phyloP scores from a whole-genome alignment of 306 rosid genomes.

The Ormosia emarginata region DNA sequence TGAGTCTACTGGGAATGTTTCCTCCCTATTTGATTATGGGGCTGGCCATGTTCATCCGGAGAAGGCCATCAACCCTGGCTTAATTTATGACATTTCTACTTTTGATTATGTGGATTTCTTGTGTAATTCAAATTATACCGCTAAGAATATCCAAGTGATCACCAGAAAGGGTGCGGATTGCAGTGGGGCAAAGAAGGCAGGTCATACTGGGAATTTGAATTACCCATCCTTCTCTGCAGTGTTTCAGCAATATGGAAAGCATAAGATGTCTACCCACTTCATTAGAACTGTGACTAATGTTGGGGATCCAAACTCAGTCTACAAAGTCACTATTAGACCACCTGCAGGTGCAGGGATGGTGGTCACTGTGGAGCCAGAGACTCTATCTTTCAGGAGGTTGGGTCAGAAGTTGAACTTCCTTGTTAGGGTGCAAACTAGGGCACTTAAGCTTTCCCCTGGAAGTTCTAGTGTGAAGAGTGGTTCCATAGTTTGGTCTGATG shows the following conservation, averaged over 20 bases:
- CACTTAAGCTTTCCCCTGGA: constrained; percentile 68
- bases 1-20: constrained; percentile 74
- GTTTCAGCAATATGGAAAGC: constrained; percentile 79
- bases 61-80: constrained; percentile 79
- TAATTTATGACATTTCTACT: constrained; percentile 55
- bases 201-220: constrained; percentile 78
- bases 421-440: constrained; percentile 71
- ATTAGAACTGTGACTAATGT: constrained; percentile 84
- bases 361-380: constrained; percentile 76
- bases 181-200: constrained; percentile 64
- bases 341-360: constrained; percentile 49
- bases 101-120: constrained; percentile 75
- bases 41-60: constrained; percentile 80
- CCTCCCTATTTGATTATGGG: constrained; percentile 66
- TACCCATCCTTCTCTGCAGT: constrained; percentile 77
- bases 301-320: constrained; percentile 68
- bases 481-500: constrained; percentile 75
- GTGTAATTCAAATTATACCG: constrained; percentile 72
- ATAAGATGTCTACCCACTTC: constrained; percentile 73
- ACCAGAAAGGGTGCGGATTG: constrained; percentile 69
- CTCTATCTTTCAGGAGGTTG: constrained; percentile 54
- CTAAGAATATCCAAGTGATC: constrained; percentile 48
- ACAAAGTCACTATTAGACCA: constrained; percentile 53
- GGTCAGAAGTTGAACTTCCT: constrained; percentile 84
- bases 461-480: constrained; percentile 62